These are phyloP conservation scores for Penicillium sp. DNA, from an alignment of 2,329 filamentous ascomycete genomes.

Conservation along the genomic window DNA sequence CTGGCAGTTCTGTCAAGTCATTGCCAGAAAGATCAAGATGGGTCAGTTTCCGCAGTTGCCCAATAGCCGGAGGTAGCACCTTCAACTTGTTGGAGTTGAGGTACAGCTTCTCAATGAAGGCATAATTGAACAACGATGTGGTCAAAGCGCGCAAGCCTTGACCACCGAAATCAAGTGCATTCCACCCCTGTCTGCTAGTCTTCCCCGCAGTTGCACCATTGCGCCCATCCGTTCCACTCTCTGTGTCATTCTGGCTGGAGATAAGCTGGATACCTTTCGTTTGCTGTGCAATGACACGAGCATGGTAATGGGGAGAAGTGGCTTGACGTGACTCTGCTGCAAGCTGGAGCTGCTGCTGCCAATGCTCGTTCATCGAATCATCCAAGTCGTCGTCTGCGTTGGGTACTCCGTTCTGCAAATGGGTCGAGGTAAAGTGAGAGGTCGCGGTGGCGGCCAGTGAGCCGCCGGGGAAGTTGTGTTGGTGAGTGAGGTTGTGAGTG, in stretches of 20 bases:
- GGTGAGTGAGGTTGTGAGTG: conserved; percentile 45
- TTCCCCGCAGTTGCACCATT: conserved; percentile 64
- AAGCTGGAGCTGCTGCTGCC: conserved; percentile 80
- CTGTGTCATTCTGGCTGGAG: conserved; percentile 50
- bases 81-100: conserved; percentile 89
- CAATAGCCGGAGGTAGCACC: conserved; percentile 73
- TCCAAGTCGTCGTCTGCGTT: conserved; percentile 53
- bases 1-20: conserved; percentile 72
- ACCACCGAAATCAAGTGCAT: conserved; percentile 91
- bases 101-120: conserved; percentile 86
- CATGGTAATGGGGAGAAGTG: conserved; percentile 69
- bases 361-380: conserved; percentile 66
- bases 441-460: conserved; percentile 45
- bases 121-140: conserved; percentile 75
- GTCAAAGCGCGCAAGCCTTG: conserved; percentile 85
- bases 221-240: conserved; percentile 53
- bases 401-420: conserved; percentile 59
- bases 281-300: conserved; percentile 46
- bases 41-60: conserved; percentile 73
- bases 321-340: conserved; percentile 69
- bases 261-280: conserved; percentile 45
- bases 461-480: conserved; percentile 50
- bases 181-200: conserved; percentile 71
- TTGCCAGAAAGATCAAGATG: conserved; percentile 88
- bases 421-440: conserved; percentile 57